Conservation (phyloP, 176 grass and related monocot genomes). For the Ensete ventricosum region DNA sequence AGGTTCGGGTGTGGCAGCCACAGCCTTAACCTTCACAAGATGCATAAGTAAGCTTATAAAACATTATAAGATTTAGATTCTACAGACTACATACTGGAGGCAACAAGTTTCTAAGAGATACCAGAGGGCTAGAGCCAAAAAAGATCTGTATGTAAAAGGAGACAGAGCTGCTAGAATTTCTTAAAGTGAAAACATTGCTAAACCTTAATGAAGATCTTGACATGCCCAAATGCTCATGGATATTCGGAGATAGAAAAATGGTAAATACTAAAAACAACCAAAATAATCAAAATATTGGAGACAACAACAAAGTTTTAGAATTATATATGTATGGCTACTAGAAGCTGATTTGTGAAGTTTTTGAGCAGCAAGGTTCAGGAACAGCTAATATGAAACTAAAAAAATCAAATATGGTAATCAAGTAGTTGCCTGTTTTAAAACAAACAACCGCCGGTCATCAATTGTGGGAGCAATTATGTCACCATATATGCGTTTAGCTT, state of each 20-base stretch:
- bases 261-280: background rate
- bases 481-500: conserved; percentile 91
- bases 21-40: too few species aligned
- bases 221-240: background rate
- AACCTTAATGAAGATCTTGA: background rate
- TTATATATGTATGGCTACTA: background rate
- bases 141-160: too few species aligned
- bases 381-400: background rate
- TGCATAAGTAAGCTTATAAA: too few species aligned
- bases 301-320: background rate
- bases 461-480: conserved; percentile 78
- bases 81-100: too few species aligned
- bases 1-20: too few species aligned
- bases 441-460: conserved; percentile 71
- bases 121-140: too few species aligned
- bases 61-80: too few species aligned
- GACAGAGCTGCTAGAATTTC: too few species aligned
- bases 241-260: background rate
- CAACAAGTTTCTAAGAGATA: too few species aligned
- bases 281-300: background rate
- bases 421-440: conserved; percentile 67
- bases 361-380: background rate
- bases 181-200: background rate
- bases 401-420: conserved; percentile 14
- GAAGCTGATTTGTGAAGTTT: background rate